Conservation (phyloP, 1,284 basidiomycete genomes). For the Acaromyces ingoldii region DNA sequence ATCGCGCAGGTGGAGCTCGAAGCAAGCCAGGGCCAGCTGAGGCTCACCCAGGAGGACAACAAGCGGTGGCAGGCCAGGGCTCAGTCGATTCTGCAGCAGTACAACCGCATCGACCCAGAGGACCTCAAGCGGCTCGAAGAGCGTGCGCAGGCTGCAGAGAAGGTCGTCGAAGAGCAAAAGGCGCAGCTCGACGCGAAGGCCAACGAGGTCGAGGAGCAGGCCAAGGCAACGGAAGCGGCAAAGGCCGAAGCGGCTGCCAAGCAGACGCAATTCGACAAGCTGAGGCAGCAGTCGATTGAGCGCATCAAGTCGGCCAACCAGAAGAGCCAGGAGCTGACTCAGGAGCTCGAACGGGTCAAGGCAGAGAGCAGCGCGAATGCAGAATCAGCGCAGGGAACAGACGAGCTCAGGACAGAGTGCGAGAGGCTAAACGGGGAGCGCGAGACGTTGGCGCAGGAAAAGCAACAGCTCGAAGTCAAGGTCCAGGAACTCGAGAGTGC, state of each 20-base stretch:
- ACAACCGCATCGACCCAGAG: conserved; percentile 79
- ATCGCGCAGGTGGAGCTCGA: conserved; percentile 69
- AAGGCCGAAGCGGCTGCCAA: conserved; percentile 23
- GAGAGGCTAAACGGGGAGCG: too few relatives aligned
- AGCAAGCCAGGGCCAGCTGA: conserved; percentile 65
- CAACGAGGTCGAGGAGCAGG: conserved; percentile 23
- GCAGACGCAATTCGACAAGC: conserved; percentile 38
- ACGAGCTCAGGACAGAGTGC: neutral
- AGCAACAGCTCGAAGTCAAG: neutral
- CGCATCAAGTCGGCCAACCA: conserved; percentile 17
- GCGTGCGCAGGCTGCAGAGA: conserved; percentile 24
- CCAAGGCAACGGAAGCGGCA: conserved; percentile 19
- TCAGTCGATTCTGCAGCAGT: conserved; percentile 73
- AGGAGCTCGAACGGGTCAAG: conserved; percentile 53
- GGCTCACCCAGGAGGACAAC: conserved; percentile 71
- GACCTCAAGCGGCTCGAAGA: conserved; percentile 47
- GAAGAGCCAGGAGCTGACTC: conserved; percentile 12
- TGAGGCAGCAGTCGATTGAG: conserved; percentile 37
- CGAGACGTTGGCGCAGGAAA: neutral
- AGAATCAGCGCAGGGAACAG: neutral
- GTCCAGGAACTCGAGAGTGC: neutral
- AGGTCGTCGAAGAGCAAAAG: conserved; percentile 6
- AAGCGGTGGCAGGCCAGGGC: conserved; percentile 80
- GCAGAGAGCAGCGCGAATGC: conserved; percentile 52
- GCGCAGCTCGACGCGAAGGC: conserved; percentile 18